These are phyloP conservation scores for Viola odorata DNA, from an alignment of 345 rosid genomes.

Conservation along the genomic window DNA sequence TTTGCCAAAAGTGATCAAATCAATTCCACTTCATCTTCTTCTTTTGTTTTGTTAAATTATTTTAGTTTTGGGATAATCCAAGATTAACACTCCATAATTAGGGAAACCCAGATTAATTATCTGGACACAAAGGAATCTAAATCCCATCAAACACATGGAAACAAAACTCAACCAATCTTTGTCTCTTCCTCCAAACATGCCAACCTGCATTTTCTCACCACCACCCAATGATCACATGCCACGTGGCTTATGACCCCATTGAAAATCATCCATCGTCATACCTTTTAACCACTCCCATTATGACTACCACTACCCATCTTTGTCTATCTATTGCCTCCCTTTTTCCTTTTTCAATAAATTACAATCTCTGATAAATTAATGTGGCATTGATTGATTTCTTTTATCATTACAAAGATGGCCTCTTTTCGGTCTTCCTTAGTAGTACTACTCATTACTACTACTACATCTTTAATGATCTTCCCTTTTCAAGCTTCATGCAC, in stretches of 20 bases:
- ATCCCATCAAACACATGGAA: conserved; percentile 2
- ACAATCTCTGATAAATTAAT: conserved; percentile 23
- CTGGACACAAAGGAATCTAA: conserved; percentile 9
- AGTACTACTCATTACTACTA: not conserved
- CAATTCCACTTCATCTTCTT: not conserved
- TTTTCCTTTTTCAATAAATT: conserved; percentile 16
- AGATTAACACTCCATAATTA: not conserved
- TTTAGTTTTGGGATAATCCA: not conserved
- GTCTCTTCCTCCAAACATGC: conserved; percentile 27
- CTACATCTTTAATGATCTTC: conserved; percentile 25
- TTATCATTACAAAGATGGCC: conserved; percentile 57
- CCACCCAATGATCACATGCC: conserved; percentile 21
- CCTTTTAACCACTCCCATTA: conserved; percentile 20
- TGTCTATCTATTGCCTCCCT: conserved; percentile 6
- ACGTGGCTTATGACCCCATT: conserved; percentile 25
- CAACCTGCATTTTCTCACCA: conserved; percentile 34
- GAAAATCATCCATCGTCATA: conserved; percentile 3
- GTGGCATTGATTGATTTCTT: conserved; percentile 33
- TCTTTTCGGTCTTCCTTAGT: conserved; percentile 34
- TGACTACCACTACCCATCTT: conserved; percentile 20
- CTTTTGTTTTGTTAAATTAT: not conserved
- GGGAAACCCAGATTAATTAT: conserved; percentile 6
- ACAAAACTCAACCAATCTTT: conserved; percentile 27
- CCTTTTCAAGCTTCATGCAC: conserved; percentile 33
- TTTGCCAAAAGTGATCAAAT: conserved; percentile 1